Percentiles rank a stretch among this genome's conserved stretches.
These are phyloP conservation scores for Vanderwaltozyma verrucispora DNA, from an alignment of 805 yeast genomes.

Conservation along the genomic window DNA sequence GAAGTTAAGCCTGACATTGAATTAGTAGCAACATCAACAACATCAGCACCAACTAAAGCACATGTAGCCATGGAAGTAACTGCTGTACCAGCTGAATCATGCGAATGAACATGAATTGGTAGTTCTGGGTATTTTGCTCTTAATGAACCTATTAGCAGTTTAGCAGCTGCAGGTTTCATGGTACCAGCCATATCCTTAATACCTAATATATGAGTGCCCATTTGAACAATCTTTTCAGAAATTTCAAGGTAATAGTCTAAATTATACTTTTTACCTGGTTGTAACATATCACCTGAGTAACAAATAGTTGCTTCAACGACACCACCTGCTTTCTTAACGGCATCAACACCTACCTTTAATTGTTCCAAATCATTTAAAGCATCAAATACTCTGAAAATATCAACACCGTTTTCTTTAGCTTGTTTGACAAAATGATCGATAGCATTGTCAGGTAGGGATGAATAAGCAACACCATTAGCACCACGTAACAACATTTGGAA, in stretches of 20 bases:
- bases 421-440: conserved; percentile 90
- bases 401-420: conserved; percentile 92
- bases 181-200: conserved; percentile 99
- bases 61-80: conserved; percentile 91
- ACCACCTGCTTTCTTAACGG: conserved; percentile 96
- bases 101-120: conserved; percentile 97
- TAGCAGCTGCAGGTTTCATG: conserved; percentile 88
- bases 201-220: conserved; percentile 95
- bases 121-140: conserved; percentile 80
- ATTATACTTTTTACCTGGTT: conserved; percentile 90
- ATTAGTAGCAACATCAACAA: conserved; percentile 91
- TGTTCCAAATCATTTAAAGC: conserved; percentile 94
- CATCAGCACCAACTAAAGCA: conserved; percentile 94
- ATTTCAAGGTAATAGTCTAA: conserved; percentile 75
- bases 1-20: conserved; percentile 97
- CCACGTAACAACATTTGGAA: conserved; percentile 98
- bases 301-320: conserved; percentile 97
- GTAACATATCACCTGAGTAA: conserved; percentile 96
- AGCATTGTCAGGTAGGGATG: conserved; percentile 94
- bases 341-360: conserved; percentile 91
- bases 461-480: conserved; percentile 97
- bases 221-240: conserved; percentile 68
- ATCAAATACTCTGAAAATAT: conserved; percentile 93
- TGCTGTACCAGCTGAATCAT: conserved; percentile 98
- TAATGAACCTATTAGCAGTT: conserved; percentile 61